These are phyloP conservation scores for Penicillium robsamsonii DNA, from an alignment of 495 filamentous ascomycete genomes.

Conservation along the genomic window DNA sequence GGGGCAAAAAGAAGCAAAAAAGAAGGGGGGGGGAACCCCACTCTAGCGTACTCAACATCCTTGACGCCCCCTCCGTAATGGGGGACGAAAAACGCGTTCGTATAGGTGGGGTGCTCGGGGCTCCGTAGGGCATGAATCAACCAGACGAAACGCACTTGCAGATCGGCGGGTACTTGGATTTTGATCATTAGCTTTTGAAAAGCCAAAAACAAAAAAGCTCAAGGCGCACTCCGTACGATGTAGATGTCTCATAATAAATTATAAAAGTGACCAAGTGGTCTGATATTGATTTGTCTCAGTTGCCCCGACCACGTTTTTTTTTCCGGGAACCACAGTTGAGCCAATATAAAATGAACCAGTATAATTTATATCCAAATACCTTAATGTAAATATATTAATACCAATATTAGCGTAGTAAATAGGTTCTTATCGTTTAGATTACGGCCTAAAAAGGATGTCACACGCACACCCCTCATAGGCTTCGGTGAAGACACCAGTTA, in stretches of 20 bases:
- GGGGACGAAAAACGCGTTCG: slow-evolving; percentile 18
- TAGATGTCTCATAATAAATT: no score
- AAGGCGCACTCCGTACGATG: no score
- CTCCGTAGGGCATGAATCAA: slow-evolving; percentile 14
- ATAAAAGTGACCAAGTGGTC: not conserved
- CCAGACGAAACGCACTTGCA: slow-evolving; percentile 19
- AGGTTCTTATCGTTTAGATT: not conserved
- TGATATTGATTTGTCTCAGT: slow-evolving; percentile 18
- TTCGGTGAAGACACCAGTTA: slow-evolving; percentile 8
- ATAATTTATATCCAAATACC: not conserved
- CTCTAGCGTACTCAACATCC: slow-evolving; percentile 10
- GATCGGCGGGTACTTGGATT: slow-evolving; percentile 25
- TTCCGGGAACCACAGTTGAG: not conserved
- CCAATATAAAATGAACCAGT: not conserved
- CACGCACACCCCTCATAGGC: not conserved
- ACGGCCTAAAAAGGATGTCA: slow-evolving; percentile 1
- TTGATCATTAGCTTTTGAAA: not conserved
- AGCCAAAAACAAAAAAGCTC: not conserved
- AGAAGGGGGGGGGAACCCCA: not conserved
- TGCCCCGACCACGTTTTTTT: slow-evolving; percentile 11
- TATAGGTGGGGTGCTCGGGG: slow-evolving; percentile 12
- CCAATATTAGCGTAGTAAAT: not conserved
- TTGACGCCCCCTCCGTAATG: slow-evolving; percentile 13
- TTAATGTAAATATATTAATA: not conserved
- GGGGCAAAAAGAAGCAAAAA: slow-evolving; percentile 4